phyloP scores from a whole-genome alignment of 441 rosid species.

The Eugenia klotzschiana region DNA sequence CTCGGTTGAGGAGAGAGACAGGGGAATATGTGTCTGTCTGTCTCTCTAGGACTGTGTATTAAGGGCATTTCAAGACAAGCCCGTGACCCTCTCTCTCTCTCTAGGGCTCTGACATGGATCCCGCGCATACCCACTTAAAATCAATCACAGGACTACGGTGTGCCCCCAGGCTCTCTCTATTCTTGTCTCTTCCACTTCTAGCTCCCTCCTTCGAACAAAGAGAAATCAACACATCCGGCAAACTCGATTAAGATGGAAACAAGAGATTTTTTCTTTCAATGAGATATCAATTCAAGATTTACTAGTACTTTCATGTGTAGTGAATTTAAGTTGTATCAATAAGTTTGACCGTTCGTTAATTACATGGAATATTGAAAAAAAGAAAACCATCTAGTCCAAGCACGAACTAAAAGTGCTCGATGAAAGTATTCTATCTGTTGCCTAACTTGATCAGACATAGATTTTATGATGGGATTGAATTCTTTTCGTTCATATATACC shows the following conservation, averaged over 20 bases:
- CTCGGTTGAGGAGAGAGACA: neutral
- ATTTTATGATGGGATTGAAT: neutral
- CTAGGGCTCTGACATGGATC: neutral
- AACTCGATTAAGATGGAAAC: neutral
- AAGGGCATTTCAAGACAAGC: neutral
- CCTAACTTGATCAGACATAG: neutral
- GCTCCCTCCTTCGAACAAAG: neutral
- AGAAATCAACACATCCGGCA: neutral
- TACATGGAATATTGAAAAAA: neutral
- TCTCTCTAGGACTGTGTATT: neutral
- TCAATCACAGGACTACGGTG: neutral
- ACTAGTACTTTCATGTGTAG: neutral
- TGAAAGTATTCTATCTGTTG: neutral
- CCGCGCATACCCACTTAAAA: neutral
- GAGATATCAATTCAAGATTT: neutral
- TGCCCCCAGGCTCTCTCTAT: neutral
- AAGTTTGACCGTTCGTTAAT: neutral
- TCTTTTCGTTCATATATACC: neutral
- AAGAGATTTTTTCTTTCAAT: neutral
- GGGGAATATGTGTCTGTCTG: neutral
- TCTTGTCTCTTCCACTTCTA: neutral
- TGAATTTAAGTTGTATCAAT: neutral
- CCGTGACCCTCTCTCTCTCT: neutral
- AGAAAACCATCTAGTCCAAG: neutral
- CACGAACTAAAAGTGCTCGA: neutral